Evolutionary conservation across 75 land plant species (phyloP), one percentile per base, ranked within the genome.

Genomic region (Pseudotsuga menziesii): DNA sequence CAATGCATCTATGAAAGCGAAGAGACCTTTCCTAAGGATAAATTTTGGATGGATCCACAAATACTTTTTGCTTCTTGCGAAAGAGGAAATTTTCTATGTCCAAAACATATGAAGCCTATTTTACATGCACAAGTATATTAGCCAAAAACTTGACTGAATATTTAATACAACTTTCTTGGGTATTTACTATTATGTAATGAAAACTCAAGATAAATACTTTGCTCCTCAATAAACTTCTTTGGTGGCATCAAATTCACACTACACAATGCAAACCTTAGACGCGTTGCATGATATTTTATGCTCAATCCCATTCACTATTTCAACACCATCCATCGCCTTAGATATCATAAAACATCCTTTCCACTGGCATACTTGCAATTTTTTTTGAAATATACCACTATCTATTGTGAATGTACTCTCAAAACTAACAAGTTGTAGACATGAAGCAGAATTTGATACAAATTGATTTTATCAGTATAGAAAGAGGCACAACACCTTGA

Each of bases 21-120:
- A 0, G 54, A 12, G 11, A 48, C 54, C 54, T 48, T 48, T 48
- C 9, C 12, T 48, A 12, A 48, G 54, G 54, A 48, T 48, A 48
- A 48, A 12, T 9, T 48, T 12, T 48, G 54, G 54, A 48, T 48
- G 54, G 11, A 12, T 9, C 54, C 9, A 11, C 12, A 4, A 39
- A 39, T 39, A 39, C 41, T 3, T 35, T 82, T 64, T 26, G 76
- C 35, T 58, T 80, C 25, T 8, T 25, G 15, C 88, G 84, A 56
- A 57, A 85, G 36, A 91, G 82, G 35, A 87, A 78, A 77, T 96
- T 96, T 88, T 96, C 98, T 20, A 96, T 93, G 81, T 89, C 98
- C 29, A 89, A 81, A 35, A 93, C 98, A 83, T 96, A 96, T 1
- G 94, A 91, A 44, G 88, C 94, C 92, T 93, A 73, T 67, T 9